Conservation (phyloP, 1,284 basidiomycete genomes). For the Laetiporus sulphureus region DNA sequence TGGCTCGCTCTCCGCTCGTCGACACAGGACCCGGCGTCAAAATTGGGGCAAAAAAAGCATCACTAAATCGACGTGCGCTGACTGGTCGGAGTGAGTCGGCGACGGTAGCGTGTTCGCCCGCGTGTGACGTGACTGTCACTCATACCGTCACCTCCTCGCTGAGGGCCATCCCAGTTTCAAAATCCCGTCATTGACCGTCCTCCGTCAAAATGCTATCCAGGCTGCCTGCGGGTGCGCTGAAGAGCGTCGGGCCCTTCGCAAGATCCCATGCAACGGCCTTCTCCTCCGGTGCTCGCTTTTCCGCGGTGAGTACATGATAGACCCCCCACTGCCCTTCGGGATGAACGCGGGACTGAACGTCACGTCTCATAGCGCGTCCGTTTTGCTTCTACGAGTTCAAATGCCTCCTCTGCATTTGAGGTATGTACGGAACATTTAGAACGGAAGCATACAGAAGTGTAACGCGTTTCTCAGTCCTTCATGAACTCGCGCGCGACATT, state of each 20-base stretch:
- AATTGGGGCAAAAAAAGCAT: too few species aligned
- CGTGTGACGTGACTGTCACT: conserved; percentile 16
- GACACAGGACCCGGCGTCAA: too few species aligned
- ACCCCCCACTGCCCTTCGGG: conserved; percentile 2
- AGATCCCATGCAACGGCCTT: conserved; percentile 33
- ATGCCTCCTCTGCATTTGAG: conserved; percentile 53
- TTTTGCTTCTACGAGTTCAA: conserved; percentile 54
- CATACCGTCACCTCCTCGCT: conserved; percentile 20
- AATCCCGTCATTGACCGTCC: conserved; percentile 25
- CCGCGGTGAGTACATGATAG: conserved; percentile 33
- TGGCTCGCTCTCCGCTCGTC: too few species aligned
- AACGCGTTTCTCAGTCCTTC: conserved; percentile 30
- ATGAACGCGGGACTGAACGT: conserved; percentile 11
- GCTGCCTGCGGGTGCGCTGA: conserved; percentile 64
- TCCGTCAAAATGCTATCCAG: conserved; percentile 66
- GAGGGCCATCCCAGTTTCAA: conserved; percentile 22
- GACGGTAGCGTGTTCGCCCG: conserved; percentile 19
- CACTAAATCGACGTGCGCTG: too few species aligned
- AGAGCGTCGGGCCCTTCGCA: conserved; percentile 36
- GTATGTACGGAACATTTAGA: conserved; percentile 29
- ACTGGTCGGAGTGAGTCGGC: conserved; percentile 9
- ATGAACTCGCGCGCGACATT: conserved; percentile 75
- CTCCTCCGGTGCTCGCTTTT: conserved; percentile 34
- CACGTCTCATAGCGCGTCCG: conserved; percentile 44
- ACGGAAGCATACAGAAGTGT: too few species aligned